Evolutionary conservation across 1,284 basidiomycete genomes (phyloP).

Genomic region (Calocybe gambosa): DNA sequence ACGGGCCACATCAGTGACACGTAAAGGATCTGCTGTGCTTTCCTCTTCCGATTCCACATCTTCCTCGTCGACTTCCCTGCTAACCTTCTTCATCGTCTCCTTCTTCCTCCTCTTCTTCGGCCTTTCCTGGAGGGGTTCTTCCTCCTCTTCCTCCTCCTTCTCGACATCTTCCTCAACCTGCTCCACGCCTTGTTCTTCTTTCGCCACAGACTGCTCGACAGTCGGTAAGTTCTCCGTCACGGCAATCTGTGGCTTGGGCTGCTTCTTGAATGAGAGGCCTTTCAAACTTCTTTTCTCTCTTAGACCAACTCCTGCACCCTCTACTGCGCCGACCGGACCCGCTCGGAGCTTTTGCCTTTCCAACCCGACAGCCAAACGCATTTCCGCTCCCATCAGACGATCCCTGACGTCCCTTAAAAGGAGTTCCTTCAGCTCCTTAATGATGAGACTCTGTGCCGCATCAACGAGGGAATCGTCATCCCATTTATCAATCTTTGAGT

Average conservation of each 20-base stretch:
- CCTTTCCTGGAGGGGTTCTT: constrained; percentile 20
- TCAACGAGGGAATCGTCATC: constrained; percentile 54
- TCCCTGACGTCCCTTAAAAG: constrained; percentile 70
- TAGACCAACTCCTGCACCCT: constrained; percentile 22
- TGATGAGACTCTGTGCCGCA: constrained; percentile 54
- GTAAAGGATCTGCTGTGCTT: constrained; percentile 29
- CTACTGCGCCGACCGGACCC: constrained; percentile 17
- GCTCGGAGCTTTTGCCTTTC: constrained; percentile 34
- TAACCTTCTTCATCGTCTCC: constrained; percentile 25
- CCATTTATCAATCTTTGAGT: constrained; percentile 40
- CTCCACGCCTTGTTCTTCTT: constrained; percentile 26
- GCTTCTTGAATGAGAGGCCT: constrained; percentile 65
- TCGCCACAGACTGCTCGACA: constrained; percentile 33
- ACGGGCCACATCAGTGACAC: constrained; percentile 19
- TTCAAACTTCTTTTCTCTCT: constrained; percentile 46
- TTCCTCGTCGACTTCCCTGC: constrained; percentile 28
- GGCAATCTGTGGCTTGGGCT: constrained; percentile 35
- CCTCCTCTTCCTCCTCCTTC: constrained; percentile 31
- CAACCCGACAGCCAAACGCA: constrained; percentile 49
- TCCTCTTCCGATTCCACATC: constrained; percentile 36
- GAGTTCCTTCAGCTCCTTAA: constrained; percentile 53
- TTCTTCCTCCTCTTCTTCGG: constrained; percentile 34
- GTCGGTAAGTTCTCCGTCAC: constrained; percentile 21
- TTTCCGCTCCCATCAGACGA: constrained; percentile 51
- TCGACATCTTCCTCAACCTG: constrained; percentile 26